These are phyloP conservation scores for Myxozyma neglecta DNA, from an alignment of 805 yeast species.

Conservation along the genomic window DNA sequence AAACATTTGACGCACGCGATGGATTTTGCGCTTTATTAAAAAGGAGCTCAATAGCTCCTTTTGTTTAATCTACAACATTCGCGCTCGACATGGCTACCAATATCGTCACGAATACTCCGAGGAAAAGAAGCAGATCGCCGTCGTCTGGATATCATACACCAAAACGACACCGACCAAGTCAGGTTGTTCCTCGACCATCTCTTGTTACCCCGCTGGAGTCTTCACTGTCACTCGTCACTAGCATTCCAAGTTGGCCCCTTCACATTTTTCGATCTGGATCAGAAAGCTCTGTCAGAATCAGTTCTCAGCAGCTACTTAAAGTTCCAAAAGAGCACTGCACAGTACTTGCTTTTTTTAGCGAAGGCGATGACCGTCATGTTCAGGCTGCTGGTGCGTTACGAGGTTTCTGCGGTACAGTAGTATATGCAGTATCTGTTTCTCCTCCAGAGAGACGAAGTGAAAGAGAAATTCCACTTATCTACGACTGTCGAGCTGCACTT, in stretches of 20 bases:
- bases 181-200: conserved; percentile 4
- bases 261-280: conserved; percentile 3
- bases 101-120: neutral
- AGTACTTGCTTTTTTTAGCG: conserved; percentile 3
- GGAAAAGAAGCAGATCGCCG: conserved; percentile 3
- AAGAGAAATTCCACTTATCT: conserved; percentile 13
- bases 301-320: neutral
- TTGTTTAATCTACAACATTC: neutral
- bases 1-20: neutral
- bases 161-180: neutral
- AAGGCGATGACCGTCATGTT: conserved; percentile 5
- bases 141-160: neutral
- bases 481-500: conserved; percentile 19
- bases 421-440: conserved; percentile 17
- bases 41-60: neutral
- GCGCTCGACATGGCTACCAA: neutral
- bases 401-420: conserved; percentile 12
- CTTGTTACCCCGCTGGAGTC: neutral
- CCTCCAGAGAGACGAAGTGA: conserved; percentile 14
- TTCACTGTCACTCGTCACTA: neutral
- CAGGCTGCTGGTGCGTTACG: neutral
- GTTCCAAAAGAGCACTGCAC: conserved; percentile 4
- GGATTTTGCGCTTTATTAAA: neutral
- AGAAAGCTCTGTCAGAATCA: neutral
- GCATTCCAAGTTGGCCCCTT: conserved; percentile 2